Evolutionary conservation across 441 rosid species (phyloP).

Genomic region (Pelargonium citronellum): DNA sequence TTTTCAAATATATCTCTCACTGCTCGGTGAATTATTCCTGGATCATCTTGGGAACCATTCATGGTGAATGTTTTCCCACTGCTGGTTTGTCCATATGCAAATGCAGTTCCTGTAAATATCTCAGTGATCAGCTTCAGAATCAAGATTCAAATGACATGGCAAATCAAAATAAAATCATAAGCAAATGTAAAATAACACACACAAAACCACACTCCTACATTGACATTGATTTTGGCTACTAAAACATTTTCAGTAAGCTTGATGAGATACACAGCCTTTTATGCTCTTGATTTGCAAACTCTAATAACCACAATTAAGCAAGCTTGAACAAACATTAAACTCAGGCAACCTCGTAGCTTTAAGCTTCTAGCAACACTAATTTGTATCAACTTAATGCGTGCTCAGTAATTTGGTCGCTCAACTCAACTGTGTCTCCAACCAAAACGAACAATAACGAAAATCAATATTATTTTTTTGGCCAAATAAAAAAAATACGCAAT

Average conservation of each 20-base stretch:
- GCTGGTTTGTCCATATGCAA: conserved; percentile 97
- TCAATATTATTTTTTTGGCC: background rate
- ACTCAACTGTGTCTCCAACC: too few relatives aligned
- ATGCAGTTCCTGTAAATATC: conserved; percentile 56
- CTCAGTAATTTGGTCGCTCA: too few relatives aligned
- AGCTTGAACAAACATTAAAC: too few relatives aligned
- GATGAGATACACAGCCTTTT: background rate
- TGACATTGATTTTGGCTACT: background rate
- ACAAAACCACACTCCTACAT: background rate
- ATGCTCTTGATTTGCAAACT: background rate
- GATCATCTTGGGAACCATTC: conserved; percentile 75
- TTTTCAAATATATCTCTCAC: conserved; percentile 60
- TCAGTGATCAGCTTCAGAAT: background rate
- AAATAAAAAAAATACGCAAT: background rate
- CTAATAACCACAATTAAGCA: background rate
- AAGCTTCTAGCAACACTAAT: too few relatives aligned
- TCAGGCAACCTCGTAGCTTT: too few relatives aligned
- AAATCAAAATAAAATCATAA: background rate
- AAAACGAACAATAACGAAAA: background rate
- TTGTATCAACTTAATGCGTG: too few relatives aligned
- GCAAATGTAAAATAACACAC: background rate
- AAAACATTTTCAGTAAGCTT: background rate
- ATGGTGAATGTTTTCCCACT: conserved; percentile 94
- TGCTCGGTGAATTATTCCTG: conserved; percentile 67
- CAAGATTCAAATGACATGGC: background rate